Evolutionary conservation across 257 asterid species (phyloP).

Genomic region (Nicotiana sylvestris): DNA sequence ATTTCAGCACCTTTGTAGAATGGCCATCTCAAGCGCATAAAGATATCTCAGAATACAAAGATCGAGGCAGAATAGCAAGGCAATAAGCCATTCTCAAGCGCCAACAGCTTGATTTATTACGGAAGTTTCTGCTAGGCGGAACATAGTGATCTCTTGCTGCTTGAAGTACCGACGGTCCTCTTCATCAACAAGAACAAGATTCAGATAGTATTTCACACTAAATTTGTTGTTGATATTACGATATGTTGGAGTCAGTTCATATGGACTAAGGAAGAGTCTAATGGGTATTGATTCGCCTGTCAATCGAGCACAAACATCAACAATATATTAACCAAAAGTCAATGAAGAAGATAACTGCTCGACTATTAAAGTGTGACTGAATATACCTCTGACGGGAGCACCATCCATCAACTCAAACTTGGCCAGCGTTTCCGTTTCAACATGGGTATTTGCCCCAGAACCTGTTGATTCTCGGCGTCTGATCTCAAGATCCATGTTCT

Average conservation of each 20-base stretch:
- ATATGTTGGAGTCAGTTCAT: slow-evolving; percentile 87
- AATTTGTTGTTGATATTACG: slow-evolving; percentile 95
- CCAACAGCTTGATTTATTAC: slow-evolving; percentile 18
- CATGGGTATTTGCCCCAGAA: slow-evolving; percentile 91
- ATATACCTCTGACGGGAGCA: slow-evolving; percentile 95
- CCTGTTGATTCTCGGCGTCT: slow-evolving; percentile 97
- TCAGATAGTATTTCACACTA: slow-evolving; percentile 83
- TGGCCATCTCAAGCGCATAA: slow-evolving; percentile 13
- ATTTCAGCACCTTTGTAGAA: slow-evolving; percentile 12
- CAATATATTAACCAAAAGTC: not conserved
- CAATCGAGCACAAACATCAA: slow-evolving; percentile 15
- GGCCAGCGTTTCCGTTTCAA: slow-evolving; percentile 97
- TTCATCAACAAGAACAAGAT: slow-evolving; percentile 97
- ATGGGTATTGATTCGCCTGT: slow-evolving; percentile 97
- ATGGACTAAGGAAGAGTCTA: slow-evolving; percentile 93
- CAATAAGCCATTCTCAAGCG: slow-evolving; percentile 3
- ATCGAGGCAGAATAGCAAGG: slow-evolving; percentile 17
- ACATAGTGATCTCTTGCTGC: slow-evolving; percentile 89
- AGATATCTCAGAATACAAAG: slow-evolving; percentile 16
- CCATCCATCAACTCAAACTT: slow-evolving; percentile 99
- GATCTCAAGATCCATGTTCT: slow-evolving; percentile 97
- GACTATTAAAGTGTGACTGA: not conserved
- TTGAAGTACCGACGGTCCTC: slow-evolving; percentile 97
- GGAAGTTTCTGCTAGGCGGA: slow-evolving; percentile 68
- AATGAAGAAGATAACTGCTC: not conserved